Base-by-base conservation (phyloP, 148 eudicot genomes). In the Vaccinium macrocarpon region DNA sequence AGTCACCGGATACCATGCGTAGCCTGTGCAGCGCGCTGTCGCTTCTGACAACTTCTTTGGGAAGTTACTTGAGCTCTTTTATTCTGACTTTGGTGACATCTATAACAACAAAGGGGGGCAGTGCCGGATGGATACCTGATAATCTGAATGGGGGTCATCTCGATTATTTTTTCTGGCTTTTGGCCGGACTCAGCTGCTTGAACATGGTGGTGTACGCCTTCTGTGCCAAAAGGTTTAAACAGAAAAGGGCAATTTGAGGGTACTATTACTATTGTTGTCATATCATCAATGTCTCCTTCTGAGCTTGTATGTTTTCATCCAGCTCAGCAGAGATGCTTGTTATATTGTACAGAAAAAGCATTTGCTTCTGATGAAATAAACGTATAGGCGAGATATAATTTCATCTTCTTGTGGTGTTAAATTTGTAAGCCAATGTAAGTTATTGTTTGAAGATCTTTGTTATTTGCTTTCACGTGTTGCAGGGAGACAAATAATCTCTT, bases 1-100 rank as follows among this genome's bases (percentile, higher is more conserved):
- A 92, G 73, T 89, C 93, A 11, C 93, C 94, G 4, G 92, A 92
- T 75, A 89, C 86, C 59, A 92, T 92, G 91, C 80, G 91, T 68
- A 91, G 93, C 76, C 77, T 91, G 82, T 88, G 88, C 82, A 86
- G 85, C 29, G 92, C 94, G 0, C 68, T 90, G 9, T 80, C 85
- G 0, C 91, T 92, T 14, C 49, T 90, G 72, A 86, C 90, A 2
- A 71, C 82, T 76, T 77, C 91, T 1, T 42, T 90, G 46, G 94
- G 91, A 25, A 85, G 82, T 81, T 92, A 91, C 75, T 81, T 88
- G 79, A 89, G 88, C 76, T 88, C 94, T 15, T 80, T 90, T 27
- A 83, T 92, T 1, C 62, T 92, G 46, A 90, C 90, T 3, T 61
- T 89, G 38, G 91, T 90, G 86, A 86, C 90, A 3, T 73, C 82